These are phyloP conservation scores for Strobilomyces dryophilus DNA, from an alignment of 768 basidiomycete genomes.

Conservation along the genomic window DNA sequence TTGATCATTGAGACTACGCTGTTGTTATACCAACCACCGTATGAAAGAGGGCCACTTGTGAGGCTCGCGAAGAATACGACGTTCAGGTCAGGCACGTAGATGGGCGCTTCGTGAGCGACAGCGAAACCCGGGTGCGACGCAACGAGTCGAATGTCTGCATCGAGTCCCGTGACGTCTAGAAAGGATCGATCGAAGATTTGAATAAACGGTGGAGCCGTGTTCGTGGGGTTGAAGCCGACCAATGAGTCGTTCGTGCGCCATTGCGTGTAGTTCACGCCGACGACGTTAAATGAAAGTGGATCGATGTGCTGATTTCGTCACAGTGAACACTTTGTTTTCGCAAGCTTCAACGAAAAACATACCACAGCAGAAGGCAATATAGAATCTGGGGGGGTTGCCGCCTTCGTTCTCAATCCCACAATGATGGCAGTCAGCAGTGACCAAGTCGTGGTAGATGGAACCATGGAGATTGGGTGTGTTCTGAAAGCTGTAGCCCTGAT, in stretches of 20 bases:
- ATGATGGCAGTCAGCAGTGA: conserved; percentile 7
- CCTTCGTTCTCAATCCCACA: neutral
- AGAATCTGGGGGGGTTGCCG: neutral
- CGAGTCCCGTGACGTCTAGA: conserved; percentile 51
- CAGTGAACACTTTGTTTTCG: neutral
- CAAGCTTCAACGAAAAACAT: neutral
- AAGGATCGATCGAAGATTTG: conserved; percentile 53
- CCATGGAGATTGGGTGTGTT: neutral
- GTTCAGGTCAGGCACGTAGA: conserved; percentile 59
- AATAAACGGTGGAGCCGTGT: conserved; percentile 54
- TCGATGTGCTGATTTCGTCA: conserved; percentile 44
- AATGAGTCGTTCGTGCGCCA: conserved; percentile 35
- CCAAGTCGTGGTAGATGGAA: neutral
- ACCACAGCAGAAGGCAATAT: conserved; percentile 24
- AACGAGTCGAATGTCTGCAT: conserved; percentile 56
- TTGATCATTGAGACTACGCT: conserved; percentile 61
- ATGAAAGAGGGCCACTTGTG: conserved; percentile 61
- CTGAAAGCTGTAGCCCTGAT: neutral
- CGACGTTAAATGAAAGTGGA: conserved; percentile 48
- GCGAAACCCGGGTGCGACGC: conserved; percentile 62
- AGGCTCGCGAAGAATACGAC: conserved; percentile 72
- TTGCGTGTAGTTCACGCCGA: conserved; percentile 41
- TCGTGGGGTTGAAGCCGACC: conserved; percentile 60
- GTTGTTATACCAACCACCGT: conserved; percentile 61
- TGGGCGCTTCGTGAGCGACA: conserved; percentile 77